Conservation (phyloP, 345 rosid genomes). For the Iberis pinnata region DNA sequence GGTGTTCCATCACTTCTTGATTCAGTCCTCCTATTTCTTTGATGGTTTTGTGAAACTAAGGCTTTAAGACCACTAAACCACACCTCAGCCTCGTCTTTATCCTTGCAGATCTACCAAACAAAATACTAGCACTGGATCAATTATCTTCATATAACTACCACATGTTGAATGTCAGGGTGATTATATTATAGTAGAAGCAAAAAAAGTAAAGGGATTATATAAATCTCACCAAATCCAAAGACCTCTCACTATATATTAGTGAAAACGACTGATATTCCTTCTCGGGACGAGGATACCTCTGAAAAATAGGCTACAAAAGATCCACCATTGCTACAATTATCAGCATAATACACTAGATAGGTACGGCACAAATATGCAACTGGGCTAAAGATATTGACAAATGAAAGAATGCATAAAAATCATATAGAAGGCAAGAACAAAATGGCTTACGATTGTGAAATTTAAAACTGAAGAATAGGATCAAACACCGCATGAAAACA, state of each 20-base stretch:
- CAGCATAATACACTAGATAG: constrained; percentile 19
- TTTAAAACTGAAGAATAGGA: neutral
- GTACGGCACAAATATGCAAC: constrained; percentile 9
- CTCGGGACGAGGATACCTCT: constrained; percentile 96
- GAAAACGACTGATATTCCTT: constrained; percentile 99
- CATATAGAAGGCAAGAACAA: neutral
- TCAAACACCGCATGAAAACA: neutral
- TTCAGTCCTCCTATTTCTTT: constrained; percentile 36
- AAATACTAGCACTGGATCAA: constrained; percentile 13
- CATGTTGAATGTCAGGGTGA: neutral
- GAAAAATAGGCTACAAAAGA: constrained; percentile 82
- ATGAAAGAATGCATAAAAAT: constrained; percentile 1
- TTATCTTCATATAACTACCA: too few relatives aligned
- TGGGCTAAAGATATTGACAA: constrained; percentile 5
- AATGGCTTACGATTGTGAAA: constrained; percentile 2
- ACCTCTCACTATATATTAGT: constrained; percentile 83
- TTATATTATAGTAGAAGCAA: constrained; percentile 11
- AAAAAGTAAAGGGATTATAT: neutral
- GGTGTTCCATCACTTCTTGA: constrained; percentile 43
- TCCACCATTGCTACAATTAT: constrained; percentile 18
- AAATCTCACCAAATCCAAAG: constrained; percentile 79
- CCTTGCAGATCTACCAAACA: constrained; percentile 52
- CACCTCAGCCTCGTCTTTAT: constrained; percentile 66
- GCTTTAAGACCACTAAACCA: constrained; percentile 60
- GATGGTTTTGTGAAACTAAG: constrained; percentile 38